Evolutionary conservation across 306 rosid genomes (phyloP), one percentile per base, ranked within the genome.

Genomic region (Dalbergia oliveri): DNA sequence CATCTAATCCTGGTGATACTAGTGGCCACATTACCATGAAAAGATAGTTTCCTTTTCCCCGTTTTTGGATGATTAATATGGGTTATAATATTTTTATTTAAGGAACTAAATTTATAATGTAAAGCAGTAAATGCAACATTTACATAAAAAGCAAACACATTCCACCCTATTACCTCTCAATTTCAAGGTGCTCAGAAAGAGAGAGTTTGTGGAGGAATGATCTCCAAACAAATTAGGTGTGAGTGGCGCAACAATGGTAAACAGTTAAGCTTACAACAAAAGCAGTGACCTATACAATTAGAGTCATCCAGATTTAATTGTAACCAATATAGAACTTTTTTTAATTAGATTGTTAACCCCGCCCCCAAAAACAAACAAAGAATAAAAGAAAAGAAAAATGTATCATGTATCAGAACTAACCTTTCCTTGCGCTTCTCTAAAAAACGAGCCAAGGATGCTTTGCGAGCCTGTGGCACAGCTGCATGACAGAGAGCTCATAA

Each of bases 341-440:
- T 57, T 45, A 21, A 10, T 13, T 21, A 49, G 5, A 67, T 14
- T 41, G 37, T 21, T 8, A 13, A 13, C 11, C 31, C 10, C 26
- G 5, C 31, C 6, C 15, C 13, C 41, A 37, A 37, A 4, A 5
- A 5, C 41, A 5, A 5, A 1, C 0, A 6, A 37, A 35, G 11
- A 3, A 15, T n/a, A 21, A 61, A 19, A 51, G 0, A 15, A n/a
- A n/a, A 68, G 21, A 60, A 5, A 62, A 21, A 60, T 19, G 31
- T 26, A 65, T 9, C 4, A 15, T 33, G 56, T 10, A 58, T 15
- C 19, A 19, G 0, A 26, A 83, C 71, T 87, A 79, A 92, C 98
- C 98, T 90, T 77, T 94, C 98, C 89, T 89, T 92, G 85, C 98
- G 97, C 89, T 94, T 94, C 86, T 90, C 93, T 63, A 94, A 84